Evolutionary conservation across 176 grass and related monocot species (phyloP).

Genomic region (Aegilops speltoides): DNA sequence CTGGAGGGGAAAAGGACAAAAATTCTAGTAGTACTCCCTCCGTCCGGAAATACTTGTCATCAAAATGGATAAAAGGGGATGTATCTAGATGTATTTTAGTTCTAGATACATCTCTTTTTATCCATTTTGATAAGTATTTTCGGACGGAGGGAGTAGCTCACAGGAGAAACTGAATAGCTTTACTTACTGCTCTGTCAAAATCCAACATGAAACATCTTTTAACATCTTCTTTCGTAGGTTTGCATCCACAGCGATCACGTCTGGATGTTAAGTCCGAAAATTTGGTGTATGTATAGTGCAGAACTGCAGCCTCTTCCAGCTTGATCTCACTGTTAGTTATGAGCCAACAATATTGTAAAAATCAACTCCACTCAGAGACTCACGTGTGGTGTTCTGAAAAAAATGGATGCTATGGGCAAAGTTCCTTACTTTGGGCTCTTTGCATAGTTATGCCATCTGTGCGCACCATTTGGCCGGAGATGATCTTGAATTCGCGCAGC

Average conservation of each 20-base stretch:
- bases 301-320: constrained; percentile 93
- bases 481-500: constrained; percentile 87
- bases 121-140: too few species aligned
- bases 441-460: constrained; percentile 95
- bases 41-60: too few species aligned
- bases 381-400: neutral
- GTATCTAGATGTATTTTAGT: too few species aligned
- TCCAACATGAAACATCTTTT: constrained; percentile 99
- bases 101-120: too few species aligned
- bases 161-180: constrained; percentile 2
- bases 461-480: constrained; percentile 95
- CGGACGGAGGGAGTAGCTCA: neutral
- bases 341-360: neutral
- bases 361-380: neutral
- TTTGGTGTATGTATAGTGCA: constrained; percentile 94
- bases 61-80: too few species aligned
- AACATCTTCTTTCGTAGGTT: constrained; percentile 93
- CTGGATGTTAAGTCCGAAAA: constrained; percentile 96
- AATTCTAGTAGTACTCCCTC: neutral
- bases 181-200: constrained; percentile 91
- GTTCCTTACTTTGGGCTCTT: constrained; percentile 73
- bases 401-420: neutral
- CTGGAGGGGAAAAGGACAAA: neutral
- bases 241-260: constrained; percentile 96
- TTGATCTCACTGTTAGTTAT: constrained; percentile 70